phyloP scores from a whole-genome alignment of 2,329 filamentous ascomycete species.

The Trichoderma koningii region DNA sequence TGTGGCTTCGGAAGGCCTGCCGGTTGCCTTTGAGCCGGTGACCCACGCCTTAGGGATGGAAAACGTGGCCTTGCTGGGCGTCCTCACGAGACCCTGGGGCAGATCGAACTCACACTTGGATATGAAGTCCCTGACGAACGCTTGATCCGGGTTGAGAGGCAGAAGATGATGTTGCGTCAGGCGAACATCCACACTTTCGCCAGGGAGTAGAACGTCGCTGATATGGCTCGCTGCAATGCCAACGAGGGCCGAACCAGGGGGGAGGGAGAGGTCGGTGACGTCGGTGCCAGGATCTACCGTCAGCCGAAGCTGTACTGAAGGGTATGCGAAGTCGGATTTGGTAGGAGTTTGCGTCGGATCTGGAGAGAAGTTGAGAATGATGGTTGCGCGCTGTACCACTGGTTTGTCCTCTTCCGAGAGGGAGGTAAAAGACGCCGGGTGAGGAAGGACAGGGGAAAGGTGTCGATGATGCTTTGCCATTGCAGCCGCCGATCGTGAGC shows the following conservation, averaged over 20 bases:
- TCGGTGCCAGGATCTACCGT: conserved; percentile 38
- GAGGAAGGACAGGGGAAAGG: conserved; percentile 50
- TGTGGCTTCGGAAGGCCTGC: not conserved
- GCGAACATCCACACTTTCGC: conserved; percentile 51
- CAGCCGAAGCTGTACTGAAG: conserved; percentile 37
- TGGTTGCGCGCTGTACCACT: conserved; percentile 35
- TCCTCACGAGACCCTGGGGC: conserved; percentile 44
- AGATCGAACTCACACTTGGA: conserved; percentile 49
- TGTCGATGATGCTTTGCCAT: conserved; percentile 37
- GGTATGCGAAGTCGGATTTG: conserved; percentile 15
- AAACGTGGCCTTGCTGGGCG: conserved; percentile 40
- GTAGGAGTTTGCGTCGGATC: conserved; percentile 29
- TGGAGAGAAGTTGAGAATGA: conserved; percentile 53
- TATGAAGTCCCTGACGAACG: conserved; percentile 49
- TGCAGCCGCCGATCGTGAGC: conserved; percentile 23
- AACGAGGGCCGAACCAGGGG: conserved; percentile 37
- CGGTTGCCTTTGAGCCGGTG: conserved; percentile 3
- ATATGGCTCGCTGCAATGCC: conserved; percentile 37
- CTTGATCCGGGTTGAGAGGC: conserved; percentile 43
- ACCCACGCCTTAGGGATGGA: conserved; percentile 36
- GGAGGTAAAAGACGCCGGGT: conserved; percentile 48
- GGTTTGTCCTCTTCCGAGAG: conserved; percentile 40
- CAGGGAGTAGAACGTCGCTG: conserved; percentile 51
- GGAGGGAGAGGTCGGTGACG: conserved; percentile 36
- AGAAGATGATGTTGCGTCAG: conserved; percentile 43